Evolutionary conservation across 2,329 filamentous ascomycete genomes (phyloP), one percentile per base, ranked within the genome.

Genomic region (Annulohypoxylon truncatum): DNA sequence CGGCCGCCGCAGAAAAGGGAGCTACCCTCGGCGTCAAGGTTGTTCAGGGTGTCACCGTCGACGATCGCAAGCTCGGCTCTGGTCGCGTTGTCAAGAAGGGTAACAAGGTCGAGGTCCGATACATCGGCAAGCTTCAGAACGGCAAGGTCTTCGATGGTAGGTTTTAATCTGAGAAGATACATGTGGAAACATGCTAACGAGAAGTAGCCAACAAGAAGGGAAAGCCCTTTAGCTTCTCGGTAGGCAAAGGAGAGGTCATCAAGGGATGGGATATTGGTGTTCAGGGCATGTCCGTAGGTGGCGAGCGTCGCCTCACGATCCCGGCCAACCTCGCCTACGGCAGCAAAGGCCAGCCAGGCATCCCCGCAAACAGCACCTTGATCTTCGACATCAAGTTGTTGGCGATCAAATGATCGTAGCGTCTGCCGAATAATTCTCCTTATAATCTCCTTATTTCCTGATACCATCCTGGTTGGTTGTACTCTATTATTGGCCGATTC

Each of bases 241-340:
- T 96, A 67, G 96, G 96, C 73, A 89, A 90, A 78, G 94, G 94
- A 67, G 93, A 98, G 81, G 96, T 99, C 76, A 99, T 99, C 85
- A 96, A 97, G 87, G 96, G 96, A 73, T 98, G 96, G 96, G 96
- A 99, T 79, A 88, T 98, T 71, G 96, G 96, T 82, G 85, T 99
- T 73, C 86, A 87, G 73, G 96, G 96, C 81, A 97, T 99, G 93
- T 85, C 90, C 73, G 90, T 94, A 73, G 96, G 96, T 76, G 94
- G 93, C 75, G 96, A 99, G 87, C 93, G 96, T 76, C 91, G 96
- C 73, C 86, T 99, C 76, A 94, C 90, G 69, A 94, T 99, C 76
- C 96, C 96, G 50, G 85, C 96, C 50, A 84, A 91, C 75, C 89
- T 95, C 64, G 96, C 92, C 75, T 99, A 99, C 80, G 96, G 96